Evolutionary conservation across 352 stramenopile genomes (phyloP).

Genomic region (Sclerospora graminicola): DNA sequence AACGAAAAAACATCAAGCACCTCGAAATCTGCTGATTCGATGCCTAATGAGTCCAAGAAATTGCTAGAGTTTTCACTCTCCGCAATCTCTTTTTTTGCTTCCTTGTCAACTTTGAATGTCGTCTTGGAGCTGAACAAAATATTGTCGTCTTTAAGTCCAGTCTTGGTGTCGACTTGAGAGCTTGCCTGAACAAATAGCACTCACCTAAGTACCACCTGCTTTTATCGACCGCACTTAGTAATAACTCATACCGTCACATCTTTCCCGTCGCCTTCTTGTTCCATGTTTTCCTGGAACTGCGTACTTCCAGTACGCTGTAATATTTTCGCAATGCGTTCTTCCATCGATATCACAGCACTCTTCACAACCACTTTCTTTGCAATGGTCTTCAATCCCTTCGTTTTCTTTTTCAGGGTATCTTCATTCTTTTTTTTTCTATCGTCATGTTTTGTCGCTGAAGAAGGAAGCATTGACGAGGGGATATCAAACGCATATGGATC

Average conservation of each 20-base stretch:
- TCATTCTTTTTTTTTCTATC: conserved; percentile 9
- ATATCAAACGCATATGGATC: conserved; percentile 77
- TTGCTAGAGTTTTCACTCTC: conserved; percentile 21
- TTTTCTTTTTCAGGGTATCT: conserved; percentile 21
- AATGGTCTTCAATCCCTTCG: conserved; percentile 17
- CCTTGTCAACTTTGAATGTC: conserved; percentile 18
- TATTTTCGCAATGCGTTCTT: conserved; percentile 70
- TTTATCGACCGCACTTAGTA: neutral
- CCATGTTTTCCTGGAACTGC: conserved; percentile 13
- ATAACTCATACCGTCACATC: conserved; percentile 15
- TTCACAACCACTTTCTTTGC: conserved; percentile 19
- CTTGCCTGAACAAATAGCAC: neutral
- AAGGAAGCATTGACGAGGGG: conserved; percentile 13
- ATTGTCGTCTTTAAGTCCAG: conserved; percentile 1
- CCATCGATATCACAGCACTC: conserved; percentile 29
- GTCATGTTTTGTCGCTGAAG: conserved; percentile 18
- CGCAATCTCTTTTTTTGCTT: no score
- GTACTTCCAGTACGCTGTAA: conserved; percentile 67
- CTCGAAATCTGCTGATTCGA: conserved; percentile 75
- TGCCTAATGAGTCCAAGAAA: conserved; percentile 70
- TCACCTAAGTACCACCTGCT: neutral
- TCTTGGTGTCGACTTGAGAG: neutral
- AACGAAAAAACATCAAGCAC: conserved; percentile 14
- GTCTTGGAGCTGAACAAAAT: no score
- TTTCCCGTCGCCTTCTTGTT: conserved; percentile 17